Conservation (phyloP, 768 basidiomycete species). For the Rhodocollybia butyracea region DNA sequence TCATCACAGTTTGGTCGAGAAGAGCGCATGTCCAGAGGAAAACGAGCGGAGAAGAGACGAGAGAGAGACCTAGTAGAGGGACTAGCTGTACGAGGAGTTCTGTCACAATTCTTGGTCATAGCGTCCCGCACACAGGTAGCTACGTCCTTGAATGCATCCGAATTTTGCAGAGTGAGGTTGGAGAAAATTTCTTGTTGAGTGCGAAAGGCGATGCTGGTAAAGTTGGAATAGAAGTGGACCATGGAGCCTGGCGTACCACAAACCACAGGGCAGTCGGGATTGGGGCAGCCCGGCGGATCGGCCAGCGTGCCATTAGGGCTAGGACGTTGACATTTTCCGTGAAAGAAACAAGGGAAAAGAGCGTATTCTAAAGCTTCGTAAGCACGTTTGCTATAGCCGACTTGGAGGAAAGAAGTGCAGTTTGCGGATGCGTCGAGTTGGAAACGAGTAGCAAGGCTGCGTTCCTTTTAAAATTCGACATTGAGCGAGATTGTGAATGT, state of each 20-base stretch:
- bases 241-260: constrained; percentile 83
- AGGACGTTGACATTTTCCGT: constrained; percentile 66
- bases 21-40: not conserved
- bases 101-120: not conserved
- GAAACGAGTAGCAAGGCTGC: constrained; percentile 8
- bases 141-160: constrained; percentile 35
- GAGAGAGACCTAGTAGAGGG: not conserved
- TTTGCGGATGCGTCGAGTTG: not conserved
- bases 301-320: constrained; percentile 25
- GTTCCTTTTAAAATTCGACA: constrained; percentile 9
- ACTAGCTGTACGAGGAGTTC: not conserved
- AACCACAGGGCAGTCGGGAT: constrained; percentile 74
- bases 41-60: not conserved
- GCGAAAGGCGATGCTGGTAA: constrained; percentile 48
- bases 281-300: constrained; percentile 70
- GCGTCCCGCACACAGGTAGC: not conserved
- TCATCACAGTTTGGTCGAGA: not conserved
- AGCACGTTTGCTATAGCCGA: constrained; percentile 41
- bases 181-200: constrained; percentile 32
- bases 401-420: constrained; percentile 30
- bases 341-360: constrained; percentile 73
- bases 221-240: constrained; percentile 58
- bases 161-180: constrained; percentile 32
- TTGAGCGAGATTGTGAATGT: constrained; percentile 1
- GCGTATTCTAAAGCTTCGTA: constrained; percentile 44